Conservation (phyloP, 371 early-diverging fungal genomes). For the Mortierella sp. region DNA sequence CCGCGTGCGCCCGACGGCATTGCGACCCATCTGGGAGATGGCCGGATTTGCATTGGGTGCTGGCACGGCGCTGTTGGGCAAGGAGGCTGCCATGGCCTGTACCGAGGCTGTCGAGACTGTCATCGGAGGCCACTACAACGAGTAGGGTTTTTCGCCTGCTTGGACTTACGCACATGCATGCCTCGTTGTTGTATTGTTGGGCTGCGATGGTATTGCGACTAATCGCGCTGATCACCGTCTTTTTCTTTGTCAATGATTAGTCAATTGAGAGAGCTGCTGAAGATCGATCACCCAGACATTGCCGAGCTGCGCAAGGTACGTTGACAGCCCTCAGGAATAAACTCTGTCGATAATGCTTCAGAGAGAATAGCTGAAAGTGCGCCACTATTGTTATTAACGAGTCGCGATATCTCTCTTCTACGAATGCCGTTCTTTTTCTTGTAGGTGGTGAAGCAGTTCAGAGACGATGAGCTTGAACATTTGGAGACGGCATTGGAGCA, state of each 20-base stretch:
- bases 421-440: neutral
- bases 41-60: conserved; percentile 92
- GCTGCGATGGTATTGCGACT: neutral
- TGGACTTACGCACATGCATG: conserved; percentile 15
- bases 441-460: conserved; percentile 81
- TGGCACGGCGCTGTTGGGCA: conserved; percentile 91
- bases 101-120: conserved; percentile 98
- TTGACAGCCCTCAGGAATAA: too few relatives aligned
- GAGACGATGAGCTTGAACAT: conserved; percentile 98
- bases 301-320: conserved; percentile 72
- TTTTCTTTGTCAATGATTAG: conserved; percentile 42
- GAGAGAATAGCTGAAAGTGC: neutral
- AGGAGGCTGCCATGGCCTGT: conserved; percentile 97
- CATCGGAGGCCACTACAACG: conserved; percentile 97
- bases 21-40: conserved; percentile 90
- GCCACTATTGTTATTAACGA: neutral
- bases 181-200: neutral
- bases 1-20: conserved; percentile 87
- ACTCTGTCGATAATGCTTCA: too few relatives aligned
- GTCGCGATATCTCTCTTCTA: neutral
- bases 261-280: conserved; percentile 82
- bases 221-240: neutral
- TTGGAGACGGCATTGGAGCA: conserved; percentile 91
- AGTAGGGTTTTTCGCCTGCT: conserved; percentile 62
- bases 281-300: conserved; percentile 75